phyloP scores from a whole-genome alignment of 2,329 filamentous ascomycete species.

The Talaromyces verruculosus region DNA sequence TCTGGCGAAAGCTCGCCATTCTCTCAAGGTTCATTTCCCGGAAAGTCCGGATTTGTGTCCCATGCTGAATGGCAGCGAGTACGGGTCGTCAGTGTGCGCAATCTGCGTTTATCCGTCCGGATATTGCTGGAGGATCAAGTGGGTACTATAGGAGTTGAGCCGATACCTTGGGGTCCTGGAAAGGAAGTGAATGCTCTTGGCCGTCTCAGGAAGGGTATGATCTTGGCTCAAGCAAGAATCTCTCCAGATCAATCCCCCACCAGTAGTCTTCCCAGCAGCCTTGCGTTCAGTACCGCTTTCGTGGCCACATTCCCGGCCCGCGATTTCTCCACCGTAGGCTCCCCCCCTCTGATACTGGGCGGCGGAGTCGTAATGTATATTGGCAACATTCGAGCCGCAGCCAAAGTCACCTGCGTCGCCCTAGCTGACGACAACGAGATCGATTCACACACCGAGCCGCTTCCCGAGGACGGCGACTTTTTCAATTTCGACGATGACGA shows the following conservation, averaged over 20 bases:
- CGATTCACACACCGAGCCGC: conserved; percentile 31
- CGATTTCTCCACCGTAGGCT: conserved; percentile 47
- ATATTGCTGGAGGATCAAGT: conserved; percentile 77
- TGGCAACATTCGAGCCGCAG: conserved; percentile 80
- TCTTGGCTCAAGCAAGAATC: conserved; percentile 54
- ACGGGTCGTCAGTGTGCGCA: conserved; percentile 80
- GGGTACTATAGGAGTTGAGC: conserved; percentile 77
- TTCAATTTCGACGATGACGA: conserved; percentile 46
- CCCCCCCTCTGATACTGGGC: conserved; percentile 57
- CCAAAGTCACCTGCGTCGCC: conserved; percentile 65
- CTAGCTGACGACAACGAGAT: conserved; percentile 35
- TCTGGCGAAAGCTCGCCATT: conserved; percentile 39
- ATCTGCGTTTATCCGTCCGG: conserved; percentile 78
- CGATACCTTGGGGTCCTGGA: conserved; percentile 27
- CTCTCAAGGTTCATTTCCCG: conserved; percentile 27
- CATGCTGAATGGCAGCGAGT: conserved; percentile 77
- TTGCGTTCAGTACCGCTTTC: conserved; percentile 61
- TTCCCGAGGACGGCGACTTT: conserved; percentile 38
- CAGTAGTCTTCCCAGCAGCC: conserved; percentile 23
- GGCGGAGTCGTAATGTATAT: conserved; percentile 72
- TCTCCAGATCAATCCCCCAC: conserved; percentile 43
- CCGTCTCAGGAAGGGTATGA: conserved; percentile 73
- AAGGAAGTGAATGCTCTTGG: conserved; percentile 33
- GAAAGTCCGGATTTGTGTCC: conserved; percentile 53
- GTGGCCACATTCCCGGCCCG: conserved; percentile 68